Base-by-base conservation (phyloP, 1,284 basidiomycete species). In the Ceratobasidium sp. region DNA sequence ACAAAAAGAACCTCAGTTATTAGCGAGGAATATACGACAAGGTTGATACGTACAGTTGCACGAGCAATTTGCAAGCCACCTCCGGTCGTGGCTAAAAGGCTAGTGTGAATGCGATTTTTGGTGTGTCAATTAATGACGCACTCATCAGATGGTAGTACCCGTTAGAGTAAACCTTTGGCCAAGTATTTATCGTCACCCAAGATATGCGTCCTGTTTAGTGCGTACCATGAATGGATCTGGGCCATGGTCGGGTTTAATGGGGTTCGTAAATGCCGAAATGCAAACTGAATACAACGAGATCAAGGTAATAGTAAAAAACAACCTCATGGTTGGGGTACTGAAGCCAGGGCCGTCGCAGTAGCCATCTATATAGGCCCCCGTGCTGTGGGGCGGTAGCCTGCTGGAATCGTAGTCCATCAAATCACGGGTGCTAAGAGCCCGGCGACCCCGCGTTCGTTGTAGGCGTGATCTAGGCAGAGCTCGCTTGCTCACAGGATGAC, bases 61-160 rank as follows among this genome's bases (percentile, higher is more conserved):
- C 84, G 82, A n/a, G 83, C 82, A 40, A 85, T 83, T 76, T 85
- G 83, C 51, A 86, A 83, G 67, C 85, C 84, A 8, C 79, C 81
- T 84, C 85, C 85, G 2, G 85, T 85, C 1, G 85, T 85, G 0
- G 84, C 81, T 22, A 82, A 83, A 46, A 29, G 25, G 51, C 17
- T n/a, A 29, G 32, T 25, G 40, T 32, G 40, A 22, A n/a, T 46
- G 25, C 9, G 32, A 15, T 5, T 15, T 44, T 49, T 6, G 2
- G 6, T 7, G 51, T 15, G 40, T 25, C 19, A 25, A 44, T 34
- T 5, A 43, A 56, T 6, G 3, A 32, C 19, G 76, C 43, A 75
- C 43, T 74, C 32, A 46, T 74, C 61, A 74, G 29, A 13, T 65
- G 84, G 76, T 84, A 85, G 68, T 82, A 84, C 9, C 84, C 84